These are phyloP conservation scores for Mayamaea pseudoterrestris DNA, from an alignment of 108 stramenopile species.

Conservation along the genomic window DNA sequence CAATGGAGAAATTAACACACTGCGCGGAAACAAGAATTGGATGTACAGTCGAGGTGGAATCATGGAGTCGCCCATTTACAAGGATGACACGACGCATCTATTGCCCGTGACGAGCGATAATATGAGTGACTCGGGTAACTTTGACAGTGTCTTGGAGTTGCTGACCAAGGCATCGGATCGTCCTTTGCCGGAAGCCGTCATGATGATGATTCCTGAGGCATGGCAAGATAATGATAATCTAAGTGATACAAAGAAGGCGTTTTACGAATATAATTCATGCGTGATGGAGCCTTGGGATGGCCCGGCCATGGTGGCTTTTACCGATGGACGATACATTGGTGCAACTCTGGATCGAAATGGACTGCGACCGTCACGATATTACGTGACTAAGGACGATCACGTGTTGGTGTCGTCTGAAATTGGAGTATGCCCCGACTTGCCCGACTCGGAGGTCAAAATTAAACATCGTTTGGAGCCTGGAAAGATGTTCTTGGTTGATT, in stretches of 20 bases:
- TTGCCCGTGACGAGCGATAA: conserved; percentile 81
- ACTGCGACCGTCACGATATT: conserved; percentile 90
- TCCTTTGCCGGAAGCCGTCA: conserved; percentile 82
- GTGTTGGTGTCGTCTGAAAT: conserved; percentile 91
- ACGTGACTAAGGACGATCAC: conserved; percentile 92
- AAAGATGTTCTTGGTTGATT: conserved; percentile 96
- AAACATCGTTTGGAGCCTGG: conserved; percentile 96
- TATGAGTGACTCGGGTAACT: conserved; percentile 94
- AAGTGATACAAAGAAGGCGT: conserved; percentile 84
- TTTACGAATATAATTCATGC: conserved; percentile 96
- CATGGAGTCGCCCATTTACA: conserved; percentile 83
- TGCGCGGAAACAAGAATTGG: conserved; percentile 96
- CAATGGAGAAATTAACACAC: conserved; percentile 96
- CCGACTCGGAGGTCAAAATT: conserved; percentile 72
- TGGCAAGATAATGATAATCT: conserved; percentile 93
- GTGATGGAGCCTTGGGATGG: conserved; percentile 99
- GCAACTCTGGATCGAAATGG: conserved; percentile 93
- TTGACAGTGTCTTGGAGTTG: conserved; percentile 91
- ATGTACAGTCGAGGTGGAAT: conserved; percentile 93
- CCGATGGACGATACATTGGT: conserved; percentile 90
- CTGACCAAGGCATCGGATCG: conserved; percentile 79
- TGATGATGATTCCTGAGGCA: conserved; percentile 96
- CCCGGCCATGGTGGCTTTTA: conserved; percentile 98
- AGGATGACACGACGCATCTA: conserved; percentile 71
- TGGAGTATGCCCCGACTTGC: conserved; percentile 84